Evolutionary conservation across 2,329 filamentous ascomycete species (phyloP).

Genomic region (Nigrospora oryzae): DNA sequence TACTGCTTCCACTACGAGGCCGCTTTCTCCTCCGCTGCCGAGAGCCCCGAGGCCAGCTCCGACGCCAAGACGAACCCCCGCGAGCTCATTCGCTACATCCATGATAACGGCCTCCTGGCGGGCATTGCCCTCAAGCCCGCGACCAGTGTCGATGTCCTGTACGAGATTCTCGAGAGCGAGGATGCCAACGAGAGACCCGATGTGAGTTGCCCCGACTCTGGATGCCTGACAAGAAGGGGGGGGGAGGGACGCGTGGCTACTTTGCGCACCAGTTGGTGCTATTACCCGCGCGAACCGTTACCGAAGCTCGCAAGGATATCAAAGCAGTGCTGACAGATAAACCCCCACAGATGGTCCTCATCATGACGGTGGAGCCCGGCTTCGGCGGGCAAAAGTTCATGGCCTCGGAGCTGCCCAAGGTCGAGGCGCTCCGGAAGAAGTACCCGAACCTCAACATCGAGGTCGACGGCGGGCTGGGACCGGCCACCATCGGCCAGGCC

Average conservation of each 20-base stretch:
- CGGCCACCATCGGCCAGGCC: constrained; percentile 84
- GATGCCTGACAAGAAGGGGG: too few relatives aligned
- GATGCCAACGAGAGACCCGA: constrained; percentile 75
- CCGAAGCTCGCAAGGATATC: too few relatives aligned
- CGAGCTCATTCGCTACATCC: constrained; percentile 84
- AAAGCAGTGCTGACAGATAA: neutral
- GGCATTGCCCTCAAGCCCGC: constrained; percentile 94
- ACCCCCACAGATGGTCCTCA: constrained; percentile 74
- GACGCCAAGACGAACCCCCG: constrained; percentile 71
- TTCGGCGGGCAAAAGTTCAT: constrained; percentile 99
- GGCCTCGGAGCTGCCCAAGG: constrained; percentile 91
- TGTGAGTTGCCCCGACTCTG: constrained; percentile 42
- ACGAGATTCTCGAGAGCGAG: constrained; percentile 72
- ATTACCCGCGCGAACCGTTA: too few relatives aligned
- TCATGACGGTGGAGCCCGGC: constrained; percentile 97
- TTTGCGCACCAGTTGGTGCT: neutral
- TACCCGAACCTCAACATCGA: constrained; percentile 96
- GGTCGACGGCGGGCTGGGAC: constrained; percentile 86
- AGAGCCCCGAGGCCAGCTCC: constrained; percentile 61
- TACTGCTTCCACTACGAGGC: constrained; percentile 99
- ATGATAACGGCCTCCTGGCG: constrained; percentile 78
- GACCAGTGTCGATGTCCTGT: constrained; percentile 84
- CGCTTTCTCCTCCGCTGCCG: constrained; percentile 79
- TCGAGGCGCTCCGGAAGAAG: constrained; percentile 68
- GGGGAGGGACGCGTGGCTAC: neutral